Percentiles rank a stretch among this genome's conserved stretches.
Conservation (phyloP, 139 green algal genomes). For the Chlamydomonas urium region DNA sequence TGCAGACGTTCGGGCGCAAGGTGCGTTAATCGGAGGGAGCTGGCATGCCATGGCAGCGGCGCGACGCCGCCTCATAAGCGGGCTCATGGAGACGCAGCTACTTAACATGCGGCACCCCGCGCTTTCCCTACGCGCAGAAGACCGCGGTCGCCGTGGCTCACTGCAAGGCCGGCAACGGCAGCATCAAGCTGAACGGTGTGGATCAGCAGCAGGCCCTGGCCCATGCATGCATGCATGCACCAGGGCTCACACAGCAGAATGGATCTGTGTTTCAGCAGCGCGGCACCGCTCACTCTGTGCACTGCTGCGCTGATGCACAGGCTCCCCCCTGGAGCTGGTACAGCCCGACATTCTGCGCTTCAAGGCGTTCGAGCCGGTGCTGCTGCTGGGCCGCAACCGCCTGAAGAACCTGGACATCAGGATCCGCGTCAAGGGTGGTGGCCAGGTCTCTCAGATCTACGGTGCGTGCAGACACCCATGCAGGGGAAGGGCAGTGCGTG, state of each 20-base stretch:
- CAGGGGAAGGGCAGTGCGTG: no score
- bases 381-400: slow-evolving; percentile 89
- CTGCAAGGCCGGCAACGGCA: slow-evolving; percentile 86
- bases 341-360: slow-evolving; percentile 89
- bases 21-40: slow-evolving; percentile 24
- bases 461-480: slow-evolving; percentile 34
- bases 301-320: no score
- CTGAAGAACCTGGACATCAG: slow-evolving; percentile 95
- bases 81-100: no score
- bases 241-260: slow-evolving; percentile 1
- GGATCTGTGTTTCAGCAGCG: background rate
- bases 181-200: slow-evolving; percentile 97
- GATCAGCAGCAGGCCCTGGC: no score
- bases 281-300: no score
- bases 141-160: slow-evolving; percentile 93
- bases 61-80: background rate
- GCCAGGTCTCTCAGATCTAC: slow-evolving; percentile 93
- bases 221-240: no score
- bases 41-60: slow-evolving; percentile 1
- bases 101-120: background rate
- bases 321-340: slow-evolving; percentile 89
- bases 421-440: slow-evolving; percentile 93
- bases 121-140: slow-evolving; percentile 72
- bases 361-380: slow-evolving; percentile 96
- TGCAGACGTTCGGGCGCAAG: slow-evolving; percentile 96